Base-by-base conservation (phyloP, 164 flowering plant species). In the Kingdonia uniflora region DNA sequence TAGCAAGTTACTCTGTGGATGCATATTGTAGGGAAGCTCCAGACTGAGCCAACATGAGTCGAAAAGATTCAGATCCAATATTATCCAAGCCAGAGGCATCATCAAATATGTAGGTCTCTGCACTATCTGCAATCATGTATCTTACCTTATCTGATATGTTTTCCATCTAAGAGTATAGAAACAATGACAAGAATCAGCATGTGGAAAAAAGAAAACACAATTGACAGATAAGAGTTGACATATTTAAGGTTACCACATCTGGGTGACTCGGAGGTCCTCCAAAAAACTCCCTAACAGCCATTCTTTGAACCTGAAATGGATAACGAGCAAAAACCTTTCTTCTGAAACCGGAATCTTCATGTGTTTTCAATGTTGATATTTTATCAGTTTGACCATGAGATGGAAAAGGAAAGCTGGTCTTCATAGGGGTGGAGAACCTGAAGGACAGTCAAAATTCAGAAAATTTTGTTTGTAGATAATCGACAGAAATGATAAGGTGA, bases 1-100 rank as follows among this genome's bases (percentile, higher is more conserved):
- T 19, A 49, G 52, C 1, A 50, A 42, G 6, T 62, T 75, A 94
- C 99, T 71, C 75, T 80, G 65, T 75, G 6, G 95, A 74, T 52
- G 72, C 72, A 76, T 70, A 60, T 61, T 71, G 79, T 55, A 48
- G 49, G 37, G 88, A 83, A 68, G 85, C 95, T 56, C 95, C 96
- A 64, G 77, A 74, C 15, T 72, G 75, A 46, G 52, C 62, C 72
- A 89, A 67, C 82, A 80, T 74, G 52, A 74, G 57, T 23, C 21
- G 65, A 58, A 89, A 70, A 41, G 63, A 65, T 52, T 81, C 96
- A 24, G 62, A 64, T 50, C 95, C 95, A 60, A 76, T 67, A 42
- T 68, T 55, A 35, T 60, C 65, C 51, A 49, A 60, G 49, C 75
- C 71, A 72, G 65, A 55, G 35, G 58, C 80, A 64, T 78, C 74